phyloP scores from a whole-genome alignment of 1,284 basidiomycete species.

The Athelia psychrophila region DNA sequence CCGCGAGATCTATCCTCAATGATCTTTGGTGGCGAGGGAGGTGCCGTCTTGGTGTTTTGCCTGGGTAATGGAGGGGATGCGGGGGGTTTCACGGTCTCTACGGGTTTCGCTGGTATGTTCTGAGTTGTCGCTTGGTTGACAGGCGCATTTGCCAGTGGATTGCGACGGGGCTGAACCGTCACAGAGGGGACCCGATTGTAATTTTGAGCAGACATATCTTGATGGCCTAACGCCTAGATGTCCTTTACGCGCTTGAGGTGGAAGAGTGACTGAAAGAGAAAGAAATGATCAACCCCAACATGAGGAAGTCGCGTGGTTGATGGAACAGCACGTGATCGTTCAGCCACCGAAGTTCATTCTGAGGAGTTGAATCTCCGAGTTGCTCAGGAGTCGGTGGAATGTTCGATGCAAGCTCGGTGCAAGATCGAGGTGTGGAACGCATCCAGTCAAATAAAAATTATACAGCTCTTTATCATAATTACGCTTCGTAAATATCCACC shows the following conservation, averaged over 20 bases:
- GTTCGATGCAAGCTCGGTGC: too few relatives aligned
- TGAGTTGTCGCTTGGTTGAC: slow-evolving; percentile 17
- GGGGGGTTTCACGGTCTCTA: slow-evolving; percentile 28
- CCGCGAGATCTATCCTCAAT: slow-evolving; percentile 67
- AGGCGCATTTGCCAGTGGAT: slow-evolving; percentile 23
- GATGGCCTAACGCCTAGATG: slow-evolving; percentile 28
- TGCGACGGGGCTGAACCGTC: slow-evolving; percentile 20
- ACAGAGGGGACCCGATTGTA: slow-evolving; percentile 13
- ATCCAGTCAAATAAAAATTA: too few relatives aligned
- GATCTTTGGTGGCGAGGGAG: slow-evolving; percentile 77
- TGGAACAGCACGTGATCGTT: too few relatives aligned
- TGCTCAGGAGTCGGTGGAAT: too few relatives aligned
- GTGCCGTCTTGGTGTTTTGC: slow-evolving; percentile 78
- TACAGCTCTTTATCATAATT: too few relatives aligned
- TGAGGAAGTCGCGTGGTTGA: too few relatives aligned
- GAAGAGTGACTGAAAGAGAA: too few relatives aligned
- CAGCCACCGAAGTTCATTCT: too few relatives aligned
- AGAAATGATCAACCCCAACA: too few relatives aligned
- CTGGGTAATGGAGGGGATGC: slow-evolving; percentile 65
- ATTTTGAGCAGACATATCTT: slow-evolving; percentile 21
- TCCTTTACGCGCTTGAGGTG: neutral
- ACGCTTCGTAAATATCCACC: neutral
- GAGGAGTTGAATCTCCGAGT: too few relatives aligned
- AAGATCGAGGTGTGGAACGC: too few relatives aligned
- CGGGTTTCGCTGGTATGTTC: slow-evolving; percentile 9